A percentile compares a stretch with the other conserved stretches of the same genome.
Evolutionary conservation across 345 rosid genomes (phyloP).

Genomic region (Eucalyptus regnans): DNA sequence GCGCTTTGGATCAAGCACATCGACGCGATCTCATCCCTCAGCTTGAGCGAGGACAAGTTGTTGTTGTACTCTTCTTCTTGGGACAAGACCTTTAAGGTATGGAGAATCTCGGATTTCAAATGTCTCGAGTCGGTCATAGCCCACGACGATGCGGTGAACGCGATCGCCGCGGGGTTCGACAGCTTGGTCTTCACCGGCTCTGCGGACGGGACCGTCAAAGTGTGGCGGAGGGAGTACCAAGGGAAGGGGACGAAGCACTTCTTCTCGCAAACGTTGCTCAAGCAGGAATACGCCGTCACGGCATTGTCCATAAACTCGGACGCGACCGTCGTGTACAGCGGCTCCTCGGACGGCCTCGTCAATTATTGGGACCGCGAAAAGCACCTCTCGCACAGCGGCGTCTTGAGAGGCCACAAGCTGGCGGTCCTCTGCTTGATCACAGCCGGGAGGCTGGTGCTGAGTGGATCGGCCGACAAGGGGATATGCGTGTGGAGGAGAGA

Average conservation of each 20-base stretch:
- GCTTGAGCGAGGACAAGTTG: conserved; percentile 49
- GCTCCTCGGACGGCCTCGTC: conserved; percentile 81
- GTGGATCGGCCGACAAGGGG: conserved; percentile 82
- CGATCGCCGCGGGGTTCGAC: conserved; percentile 59
- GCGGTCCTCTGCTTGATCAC: conserved; percentile 63
- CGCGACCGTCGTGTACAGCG: conserved; percentile 52
- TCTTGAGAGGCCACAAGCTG: conserved; percentile 64
- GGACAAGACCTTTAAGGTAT: conserved; percentile 86
- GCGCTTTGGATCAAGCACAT: conserved; percentile 46
- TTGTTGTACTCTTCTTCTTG: conserved; percentile 72
- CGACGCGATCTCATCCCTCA: conserved; percentile 75
- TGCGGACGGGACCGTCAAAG: conserved; percentile 78
- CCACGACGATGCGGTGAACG: conserved; percentile 79
- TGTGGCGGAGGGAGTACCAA: conserved; percentile 81
- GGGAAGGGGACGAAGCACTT: conserved; percentile 82
- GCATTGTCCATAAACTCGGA: conserved; percentile 48
- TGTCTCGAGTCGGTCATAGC: conserved; percentile 68
- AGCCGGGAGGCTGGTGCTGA: conserved; percentile 59
- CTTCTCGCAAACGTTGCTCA: conserved; percentile 63
- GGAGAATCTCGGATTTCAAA: conserved; percentile 59
- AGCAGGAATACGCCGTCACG: conserved; percentile 81
- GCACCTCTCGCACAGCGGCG: conserved; percentile 48
- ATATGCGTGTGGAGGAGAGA: conserved; percentile 75
- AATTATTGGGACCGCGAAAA: conserved; percentile 65
- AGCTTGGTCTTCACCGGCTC: conserved; percentile 84